Evolutionary conservation across 495 filamentous ascomycete genomes (phyloP), one percentile per base, ranked within the genome.

Genomic region (Podospora fimiseda): DNA sequence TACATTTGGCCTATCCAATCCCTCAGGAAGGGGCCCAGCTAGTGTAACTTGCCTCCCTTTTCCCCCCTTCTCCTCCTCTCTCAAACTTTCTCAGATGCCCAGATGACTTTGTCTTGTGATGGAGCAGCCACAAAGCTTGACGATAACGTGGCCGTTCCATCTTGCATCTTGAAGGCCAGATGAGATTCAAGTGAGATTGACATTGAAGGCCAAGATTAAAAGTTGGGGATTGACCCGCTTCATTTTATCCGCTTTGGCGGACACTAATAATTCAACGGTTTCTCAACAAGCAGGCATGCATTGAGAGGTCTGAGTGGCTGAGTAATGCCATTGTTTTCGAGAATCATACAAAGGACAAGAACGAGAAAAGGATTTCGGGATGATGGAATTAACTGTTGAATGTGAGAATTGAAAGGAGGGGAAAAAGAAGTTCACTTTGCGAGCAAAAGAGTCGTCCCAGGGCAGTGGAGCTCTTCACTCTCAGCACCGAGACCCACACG

Each of bases 61-160:
- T 6, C n/a, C 23, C 23, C n/a, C 33, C 20, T 2, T 47, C 14
- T 13, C 33, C 23, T 24, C 23, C 21, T 24, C 9, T 24, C 22
- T 15, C 13, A 22, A 23, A 20, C 43, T 45, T 8, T 22, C 43
- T 45, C 20, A 3, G 7, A 47, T 41, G 36, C 48, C 36, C 13
- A 39, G 40, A 37, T 37, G 8, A 19, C 50, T 45, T 27, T 36
- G 36, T 11, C 36, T 21, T 37, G 27, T n/a, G 37, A 30, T 23
- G 19, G 9, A 41, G 45, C 57, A 53, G 57, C 60, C 57, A 53
- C 57, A 60, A 61, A 60, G 60, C 55, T 56, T 59, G 43, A 21
- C n/a, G n/a, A n/a, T n/a, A n/a, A n/a, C 27, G 11, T 33, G 27
- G 27, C 27, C 11, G 27, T 33, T 33, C 38, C 19, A 24, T 22